Evolutionary conservation across 179 eudicot species (phyloP).

Genomic region (Beta lomatogona): DNA sequence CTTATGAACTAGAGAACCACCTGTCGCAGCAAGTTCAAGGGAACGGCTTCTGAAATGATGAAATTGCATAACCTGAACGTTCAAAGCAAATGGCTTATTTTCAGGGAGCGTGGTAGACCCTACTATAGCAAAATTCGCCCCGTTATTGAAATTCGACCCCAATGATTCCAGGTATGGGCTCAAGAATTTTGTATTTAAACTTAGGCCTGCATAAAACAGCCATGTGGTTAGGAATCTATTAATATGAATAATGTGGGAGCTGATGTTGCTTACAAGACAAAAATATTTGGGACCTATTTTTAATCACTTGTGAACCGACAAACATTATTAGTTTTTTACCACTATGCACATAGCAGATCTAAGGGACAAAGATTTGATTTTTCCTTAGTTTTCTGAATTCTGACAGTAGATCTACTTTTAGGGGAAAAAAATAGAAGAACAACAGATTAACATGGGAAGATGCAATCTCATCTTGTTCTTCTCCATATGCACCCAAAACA

Average conservation of each 20-base stretch:
- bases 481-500: background rate
- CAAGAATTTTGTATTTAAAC: conserved; percentile 57
- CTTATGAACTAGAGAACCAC: conserved; percentile 31
- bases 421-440: background rate
- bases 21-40: conserved; percentile 61
- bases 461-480: conserved; percentile 16
- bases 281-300: background rate
- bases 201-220: conserved; percentile 46
- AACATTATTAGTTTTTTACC: background rate
- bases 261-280: conserved; percentile 8
- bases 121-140: conserved; percentile 82
- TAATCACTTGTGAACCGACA: conserved; percentile 3
- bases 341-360: conserved; percentile 3
- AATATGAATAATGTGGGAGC: background rate
- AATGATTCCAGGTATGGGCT: conserved; percentile 81
- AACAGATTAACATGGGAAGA: background rate
- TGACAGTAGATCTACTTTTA: conserved; percentile 15
- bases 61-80: conserved; percentile 81
- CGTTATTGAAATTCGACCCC: conserved; percentile 64
- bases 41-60: conserved; percentile 73
- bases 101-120: conserved; percentile 82
- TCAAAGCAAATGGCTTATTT: conserved; percentile 61
- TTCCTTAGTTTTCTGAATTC: background rate
- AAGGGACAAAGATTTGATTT: conserved; percentile 6
- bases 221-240: background rate